Evolutionary conservation across 2,329 filamentous ascomycete genomes (phyloP).

Genomic region (Didymella segeticola): DNA sequence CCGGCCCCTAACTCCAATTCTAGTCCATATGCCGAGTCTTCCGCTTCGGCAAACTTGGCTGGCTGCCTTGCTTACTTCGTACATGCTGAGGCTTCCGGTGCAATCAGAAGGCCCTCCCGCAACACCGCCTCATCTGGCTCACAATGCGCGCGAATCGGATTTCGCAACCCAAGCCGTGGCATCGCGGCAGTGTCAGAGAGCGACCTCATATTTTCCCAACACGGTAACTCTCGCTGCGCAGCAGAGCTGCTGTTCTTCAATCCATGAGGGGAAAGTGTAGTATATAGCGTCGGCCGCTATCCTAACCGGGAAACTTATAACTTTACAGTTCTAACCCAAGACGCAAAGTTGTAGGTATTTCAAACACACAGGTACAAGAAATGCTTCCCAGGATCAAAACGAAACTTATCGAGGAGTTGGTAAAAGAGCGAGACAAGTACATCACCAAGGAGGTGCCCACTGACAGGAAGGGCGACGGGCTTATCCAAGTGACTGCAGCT

Average conservation of each 20-base stretch:
- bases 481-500: background rate
- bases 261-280: background rate
- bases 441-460: background rate
- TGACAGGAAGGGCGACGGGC: background rate
- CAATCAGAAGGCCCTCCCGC: background rate
- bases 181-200: background rate
- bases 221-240: background rate
- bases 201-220: background rate
- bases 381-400: background rate
- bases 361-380: background rate
- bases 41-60: constrained; percentile 2
- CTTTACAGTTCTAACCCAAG: too few relatives aligned
- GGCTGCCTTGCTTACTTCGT: constrained; percentile 5
- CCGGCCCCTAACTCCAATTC: too few relatives aligned
- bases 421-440: background rate
- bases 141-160: background rate
- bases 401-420: background rate
- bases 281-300: background rate
- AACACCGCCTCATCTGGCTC: background rate
- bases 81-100: background rate
- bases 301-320: too few relatives aligned
- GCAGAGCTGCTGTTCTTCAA: background rate
- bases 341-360: too few relatives aligned
- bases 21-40: background rate
- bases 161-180: background rate